These are phyloP conservation scores for Cryptococcus sp. DNA, from an alignment of 1,284 basidiomycete species.

Conservation along the genomic window DNA sequence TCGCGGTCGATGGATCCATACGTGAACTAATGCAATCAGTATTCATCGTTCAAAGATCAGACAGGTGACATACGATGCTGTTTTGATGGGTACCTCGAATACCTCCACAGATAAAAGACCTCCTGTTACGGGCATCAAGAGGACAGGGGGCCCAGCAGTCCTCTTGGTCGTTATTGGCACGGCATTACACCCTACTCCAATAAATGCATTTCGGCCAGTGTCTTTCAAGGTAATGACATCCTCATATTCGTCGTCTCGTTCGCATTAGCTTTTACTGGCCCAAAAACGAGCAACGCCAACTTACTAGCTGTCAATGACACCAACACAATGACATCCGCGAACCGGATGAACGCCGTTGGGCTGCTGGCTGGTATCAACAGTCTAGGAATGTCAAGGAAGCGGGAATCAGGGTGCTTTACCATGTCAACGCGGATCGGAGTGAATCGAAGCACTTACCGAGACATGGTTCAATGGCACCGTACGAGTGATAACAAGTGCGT, in stretches of 20 bases:
- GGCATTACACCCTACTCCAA: constrained; percentile 27
- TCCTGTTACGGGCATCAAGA: constrained; percentile 35
- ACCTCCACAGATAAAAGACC: constrained; percentile 42
- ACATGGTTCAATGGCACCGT: constrained; percentile 32
- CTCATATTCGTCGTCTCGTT: constrained; percentile 31
- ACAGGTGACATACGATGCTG: not conserved
- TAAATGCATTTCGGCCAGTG: constrained; percentile 36
- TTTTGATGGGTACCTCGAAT: not conserved
- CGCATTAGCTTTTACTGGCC: not conserved
- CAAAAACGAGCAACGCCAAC: constrained; percentile 2
- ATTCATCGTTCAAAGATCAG: not conserved
- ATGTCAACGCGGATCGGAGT: not conserved
- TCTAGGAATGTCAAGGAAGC: constrained; percentile 43
- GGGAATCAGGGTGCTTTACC: constrained; percentile 40
- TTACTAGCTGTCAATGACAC: constrained; percentile 31
- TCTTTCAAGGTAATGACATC: constrained; percentile 41
- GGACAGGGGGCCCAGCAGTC: constrained; percentile 18
- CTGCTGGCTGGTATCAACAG: constrained; percentile 35
- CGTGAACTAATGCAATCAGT: not conserved
- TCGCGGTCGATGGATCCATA: constrained; percentile 19
- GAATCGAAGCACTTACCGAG: constrained; percentile 20
- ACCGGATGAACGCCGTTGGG: constrained; percentile 43
- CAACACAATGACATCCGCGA: constrained; percentile 44
- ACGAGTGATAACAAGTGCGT: constrained; percentile 23
- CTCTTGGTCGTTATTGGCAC: not conserved